Base-by-base conservation (phyloP, 768 basidiomycete genomes). In the Trametes meyenii region DNA sequence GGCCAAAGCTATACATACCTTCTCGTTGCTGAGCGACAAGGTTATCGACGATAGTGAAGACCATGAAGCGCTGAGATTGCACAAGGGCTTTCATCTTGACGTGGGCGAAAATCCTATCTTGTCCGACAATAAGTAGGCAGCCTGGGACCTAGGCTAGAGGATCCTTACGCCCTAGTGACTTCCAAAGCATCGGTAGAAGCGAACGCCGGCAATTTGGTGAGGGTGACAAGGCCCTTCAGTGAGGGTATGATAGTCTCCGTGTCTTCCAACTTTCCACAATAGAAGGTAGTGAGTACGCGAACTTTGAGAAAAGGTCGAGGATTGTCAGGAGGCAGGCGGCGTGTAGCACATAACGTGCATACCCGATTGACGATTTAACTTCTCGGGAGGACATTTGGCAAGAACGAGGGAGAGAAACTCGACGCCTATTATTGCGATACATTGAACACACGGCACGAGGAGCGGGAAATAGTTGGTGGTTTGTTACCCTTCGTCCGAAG, bases 321-420 rank as follows among this genome's bases (percentile, higher is more conserved):
- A 42, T 45, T 44, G 55, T 66, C 52, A 52, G 68, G 43, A 58
- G 6, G 17, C 7, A 23, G 21, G 23, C 4, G 53, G 51, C 29
- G 29, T 33, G 29, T 33, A 33, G 29, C 29, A n/a, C 38, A 17
- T 12, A 19, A 40, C 8, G 19, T 23, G 63, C 85, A 56, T 74
- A 96, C 97, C 88, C 58, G 92, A 84, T 77, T 96, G 92, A 24
- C 85, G 80, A 70, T 90, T 95, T 54, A 96, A 76, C 64, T 80
- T 84, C 29, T 83, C 80, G 7, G 76, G 73, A 0, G 90, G 86
- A 64, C 84, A 86, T 54, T 77, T 76, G 21, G 74, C 77, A 42
- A 98, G 76, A 11, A 96, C 82, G 16, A 83, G 76, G 0, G 94
- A 87, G 29, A 99, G 80, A 59, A 98, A 80, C 46, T 87, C 88